Percentiles rank a stretch among this genome's conserved stretches.
phyloP scores from a whole-genome alignment of 2,329 filamentous ascomycete species.

The Macrophomina tecta region DNA sequence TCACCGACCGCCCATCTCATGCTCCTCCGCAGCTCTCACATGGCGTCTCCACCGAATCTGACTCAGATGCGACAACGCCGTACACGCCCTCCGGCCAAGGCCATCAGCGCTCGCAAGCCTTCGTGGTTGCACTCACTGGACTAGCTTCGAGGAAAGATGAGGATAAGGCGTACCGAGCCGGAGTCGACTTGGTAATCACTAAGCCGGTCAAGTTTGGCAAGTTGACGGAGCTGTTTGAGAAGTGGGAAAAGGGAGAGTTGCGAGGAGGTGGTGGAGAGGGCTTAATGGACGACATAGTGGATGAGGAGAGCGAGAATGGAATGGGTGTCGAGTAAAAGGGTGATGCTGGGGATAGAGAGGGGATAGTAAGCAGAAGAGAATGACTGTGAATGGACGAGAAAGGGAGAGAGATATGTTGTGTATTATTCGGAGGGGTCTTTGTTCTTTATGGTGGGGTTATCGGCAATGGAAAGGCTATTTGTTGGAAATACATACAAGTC shows the following conservation, averaged over 20 bases:
- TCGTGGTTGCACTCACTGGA: constrained; percentile 60
- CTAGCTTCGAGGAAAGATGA: constrained; percentile 57
- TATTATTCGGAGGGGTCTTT: background rate
- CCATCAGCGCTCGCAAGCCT: background rate
- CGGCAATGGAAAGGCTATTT: background rate
- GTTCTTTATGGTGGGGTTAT: background rate
- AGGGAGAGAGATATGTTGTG: background rate
- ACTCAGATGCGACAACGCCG: constrained; percentile 35
- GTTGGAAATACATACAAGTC: background rate
- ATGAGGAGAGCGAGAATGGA: background rate
- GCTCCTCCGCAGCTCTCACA: background rate
- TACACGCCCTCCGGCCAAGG: constrained; percentile 32
- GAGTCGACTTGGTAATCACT: constrained; percentile 62
- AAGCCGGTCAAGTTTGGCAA: constrained; percentile 51
- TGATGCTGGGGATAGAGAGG: no score
- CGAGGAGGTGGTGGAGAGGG: background rate
- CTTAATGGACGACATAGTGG: background rate
- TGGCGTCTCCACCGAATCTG: background rate
- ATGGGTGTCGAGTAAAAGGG: background rate
- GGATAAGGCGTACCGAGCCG: constrained; percentile 58
- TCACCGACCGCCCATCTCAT: constrained; percentile 42
- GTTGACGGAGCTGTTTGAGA: constrained; percentile 11
- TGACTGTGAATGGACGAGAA: background rate
- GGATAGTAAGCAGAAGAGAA: background rate
- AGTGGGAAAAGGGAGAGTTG: constrained; percentile 13